Percentiles rank a stretch among this genome's conserved stretches.
phyloP scores from a whole-genome alignment of 2,329 filamentous ascomycete genomes.

The Diaporthe sp. region DNA sequence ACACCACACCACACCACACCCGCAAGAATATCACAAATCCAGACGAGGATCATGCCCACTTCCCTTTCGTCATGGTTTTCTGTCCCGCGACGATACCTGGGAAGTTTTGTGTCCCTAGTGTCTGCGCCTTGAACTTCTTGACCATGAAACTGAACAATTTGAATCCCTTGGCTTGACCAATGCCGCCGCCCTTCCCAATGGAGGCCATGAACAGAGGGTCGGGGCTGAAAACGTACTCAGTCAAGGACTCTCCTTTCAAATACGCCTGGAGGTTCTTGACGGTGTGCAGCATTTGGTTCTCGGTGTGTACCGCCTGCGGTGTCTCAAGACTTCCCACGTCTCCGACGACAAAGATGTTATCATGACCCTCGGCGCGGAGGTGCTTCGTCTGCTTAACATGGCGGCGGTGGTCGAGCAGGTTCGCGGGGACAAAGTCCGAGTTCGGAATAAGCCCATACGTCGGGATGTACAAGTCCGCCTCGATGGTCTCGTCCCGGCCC shows the following conservation, averaged over 20 bases:
- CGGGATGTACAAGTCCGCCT: constrained; percentile 60
- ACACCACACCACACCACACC: not conserved
- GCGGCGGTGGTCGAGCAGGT: constrained; percentile 44
- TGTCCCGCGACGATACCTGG: constrained; percentile 37
- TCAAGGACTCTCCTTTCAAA: constrained; percentile 36
- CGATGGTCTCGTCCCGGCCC: constrained; percentile 48
- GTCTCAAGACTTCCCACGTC: constrained; percentile 47
- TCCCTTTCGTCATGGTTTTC: constrained; percentile 38
- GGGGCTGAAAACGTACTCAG: constrained; percentile 40
- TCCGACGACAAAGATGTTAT: constrained; percentile 48
- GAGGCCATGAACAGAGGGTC: constrained; percentile 41
- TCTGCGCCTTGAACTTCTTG: constrained; percentile 43
- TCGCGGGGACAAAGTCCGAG: constrained; percentile 48
- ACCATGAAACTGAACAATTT: constrained; percentile 43
- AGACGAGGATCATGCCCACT: constrained; percentile 36
- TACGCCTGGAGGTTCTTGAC: constrained; percentile 43
- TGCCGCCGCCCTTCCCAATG: constrained; percentile 44
- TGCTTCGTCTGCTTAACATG: constrained; percentile 43
- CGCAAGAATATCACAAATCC: not conserved
- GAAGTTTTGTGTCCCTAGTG: constrained; percentile 43
- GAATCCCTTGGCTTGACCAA: constrained; percentile 45
- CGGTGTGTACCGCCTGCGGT: constrained; percentile 41
- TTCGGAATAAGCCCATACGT: constrained; percentile 61
- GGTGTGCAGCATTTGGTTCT: constrained; percentile 43
- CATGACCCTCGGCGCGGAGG: constrained; percentile 45